Evolutionary conservation across 495 filamentous ascomycete species (phyloP).

Genomic region (Sabuloglossum arenarium): DNA sequence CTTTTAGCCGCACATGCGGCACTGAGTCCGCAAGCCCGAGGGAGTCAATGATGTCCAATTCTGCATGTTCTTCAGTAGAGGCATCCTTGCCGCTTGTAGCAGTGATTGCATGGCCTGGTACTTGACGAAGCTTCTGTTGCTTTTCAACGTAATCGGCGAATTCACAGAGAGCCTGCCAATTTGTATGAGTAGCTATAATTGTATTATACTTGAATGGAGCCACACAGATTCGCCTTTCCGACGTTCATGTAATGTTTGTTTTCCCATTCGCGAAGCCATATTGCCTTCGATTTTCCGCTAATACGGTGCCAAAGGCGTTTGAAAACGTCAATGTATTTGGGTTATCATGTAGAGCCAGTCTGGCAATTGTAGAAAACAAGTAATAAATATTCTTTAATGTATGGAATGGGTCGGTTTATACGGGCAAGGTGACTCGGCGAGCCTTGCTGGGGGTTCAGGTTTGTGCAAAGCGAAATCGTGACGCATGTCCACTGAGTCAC

Average conservation of each 20-base stretch:
- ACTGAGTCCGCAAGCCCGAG: conserved; percentile 62
- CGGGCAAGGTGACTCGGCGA: neutral
- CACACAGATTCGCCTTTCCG: conserved; percentile 69
- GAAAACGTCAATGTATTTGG: too few relatives aligned
- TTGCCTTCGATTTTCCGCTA: too few relatives aligned
- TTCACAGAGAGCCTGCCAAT: conserved; percentile 62
- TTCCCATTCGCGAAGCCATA: conserved; percentile 35
- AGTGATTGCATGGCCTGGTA: conserved; percentile 43
- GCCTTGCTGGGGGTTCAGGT: too few relatives aligned
- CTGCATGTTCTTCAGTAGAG: conserved; percentile 51
- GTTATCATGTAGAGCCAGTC: neutral
- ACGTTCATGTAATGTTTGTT: conserved; percentile 50
- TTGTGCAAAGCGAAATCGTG: neutral
- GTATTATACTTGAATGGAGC: neutral
- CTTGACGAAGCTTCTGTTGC: conserved; percentile 48
- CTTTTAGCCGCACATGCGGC: conserved; percentile 44
- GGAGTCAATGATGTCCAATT: conserved; percentile 81
- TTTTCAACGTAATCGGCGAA: conserved; percentile 96
- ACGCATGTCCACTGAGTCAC: neutral
- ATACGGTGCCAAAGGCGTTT: too few relatives aligned
- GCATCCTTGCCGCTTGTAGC: conserved; percentile 35
- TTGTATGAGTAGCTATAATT: neutral
- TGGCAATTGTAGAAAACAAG: neutral
- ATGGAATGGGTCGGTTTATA: neutral
- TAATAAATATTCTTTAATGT: neutral